Evolutionary conservation across 306 rosid species (phyloP), one percentile per base, ranked within the genome.

Genomic region (Vicia villosa): DNA sequence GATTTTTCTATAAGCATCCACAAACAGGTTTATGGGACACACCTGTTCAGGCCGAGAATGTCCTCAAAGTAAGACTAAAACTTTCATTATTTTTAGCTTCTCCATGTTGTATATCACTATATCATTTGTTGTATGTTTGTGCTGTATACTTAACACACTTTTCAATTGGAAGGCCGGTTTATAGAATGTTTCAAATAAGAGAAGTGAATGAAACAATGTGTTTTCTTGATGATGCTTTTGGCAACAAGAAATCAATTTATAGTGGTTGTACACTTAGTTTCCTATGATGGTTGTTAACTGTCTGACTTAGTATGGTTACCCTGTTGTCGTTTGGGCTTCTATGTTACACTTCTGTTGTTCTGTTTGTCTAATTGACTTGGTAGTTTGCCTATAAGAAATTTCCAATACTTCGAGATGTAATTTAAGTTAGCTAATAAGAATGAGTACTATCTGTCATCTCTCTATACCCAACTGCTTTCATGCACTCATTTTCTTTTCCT

Each of bases 21-120:
- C 79, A 74, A 63, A 85, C 95, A 32, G 96, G 81, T 72, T 80
- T 88, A 49, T 94, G 98, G 97, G 96, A 94, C 65, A 94, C 98
- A 46, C 98, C 98, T 76, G 85, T 85, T 66, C 97, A 94, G 73
- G 98, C 96, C 41, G 92, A 73, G 82, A 81, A 79, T 74, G 83
- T 90, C 64, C 89, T 94, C 37, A 88, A 86, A 87, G 98, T 80
- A 86, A 85, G 92, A 60, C 26, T 66, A 14, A 12, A 22, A 61
- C 32, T 56, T 62, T 30, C 38, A 52, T 15, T 6, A 17, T 47
- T 68, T 5, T 10, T 56, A 20, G 50, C 43, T 55, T 42, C 60
- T 20, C 28, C 26, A 12, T 74, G 46, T 11, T 45, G 41, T 59
- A 20, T 59, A 4, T n/a, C n/a, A n/a, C n/a, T n/a, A n/a, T n/a